Evolutionary conservation across 306 rosid species (phyloP).

Genomic region (Senna siamea): DNA sequence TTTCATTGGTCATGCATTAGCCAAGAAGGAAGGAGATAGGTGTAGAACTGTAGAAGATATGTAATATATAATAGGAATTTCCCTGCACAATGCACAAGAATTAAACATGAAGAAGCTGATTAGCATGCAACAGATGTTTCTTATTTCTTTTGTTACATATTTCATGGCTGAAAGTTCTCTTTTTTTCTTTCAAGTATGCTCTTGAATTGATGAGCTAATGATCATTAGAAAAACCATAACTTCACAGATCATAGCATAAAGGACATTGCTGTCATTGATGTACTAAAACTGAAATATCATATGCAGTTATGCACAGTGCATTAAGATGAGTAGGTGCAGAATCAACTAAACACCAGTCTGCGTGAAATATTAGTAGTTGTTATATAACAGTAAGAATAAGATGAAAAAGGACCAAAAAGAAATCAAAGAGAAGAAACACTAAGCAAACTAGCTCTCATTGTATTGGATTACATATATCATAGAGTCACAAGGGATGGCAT

Average conservation of each 20-base stretch:
- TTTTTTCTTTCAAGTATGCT: neutral
- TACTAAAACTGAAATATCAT: too few species aligned
- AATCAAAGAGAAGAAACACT: neutral
- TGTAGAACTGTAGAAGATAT: neutral
- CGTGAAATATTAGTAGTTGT: neutral
- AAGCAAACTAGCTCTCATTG: neutral
- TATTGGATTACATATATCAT: too few species aligned
- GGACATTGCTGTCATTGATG: too few species aligned
- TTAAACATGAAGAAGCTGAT: neutral
- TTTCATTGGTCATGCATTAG: too few species aligned
- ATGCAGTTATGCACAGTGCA: too few species aligned
- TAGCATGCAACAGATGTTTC: too few species aligned
- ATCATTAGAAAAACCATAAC: neutral
- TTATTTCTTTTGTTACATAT: too few species aligned
- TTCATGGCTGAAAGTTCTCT: too few species aligned
- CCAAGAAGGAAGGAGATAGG: neutral
- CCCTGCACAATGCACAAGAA: neutral
- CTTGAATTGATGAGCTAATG: neutral
- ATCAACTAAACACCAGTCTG: too few species aligned
- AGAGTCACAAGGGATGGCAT: neutral
- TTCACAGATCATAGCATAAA: too few species aligned
- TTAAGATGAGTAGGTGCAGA: too few species aligned
- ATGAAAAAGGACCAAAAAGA: neutral
- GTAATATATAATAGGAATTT: neutral
- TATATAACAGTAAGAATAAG: neutral